Evolutionary conservation across 176 grass and related monocot genomes (phyloP).

Genomic region (Themeda triandra): DNA sequence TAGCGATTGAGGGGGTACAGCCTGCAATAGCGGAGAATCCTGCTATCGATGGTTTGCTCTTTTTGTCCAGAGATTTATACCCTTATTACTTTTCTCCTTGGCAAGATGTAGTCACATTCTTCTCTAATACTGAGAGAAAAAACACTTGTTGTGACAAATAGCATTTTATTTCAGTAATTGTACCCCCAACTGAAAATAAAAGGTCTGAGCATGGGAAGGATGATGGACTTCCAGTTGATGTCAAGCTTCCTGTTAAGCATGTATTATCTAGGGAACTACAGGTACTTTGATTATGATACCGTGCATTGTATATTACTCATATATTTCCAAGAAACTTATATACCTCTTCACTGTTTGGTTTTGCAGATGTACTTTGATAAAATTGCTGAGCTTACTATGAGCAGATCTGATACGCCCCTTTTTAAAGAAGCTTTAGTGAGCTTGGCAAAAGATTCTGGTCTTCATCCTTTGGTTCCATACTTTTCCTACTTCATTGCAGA

Average conservation of each 20-base stretch:
- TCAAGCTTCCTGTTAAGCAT: constrained; percentile 98
- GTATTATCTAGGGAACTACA: constrained; percentile 90
- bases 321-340: constrained; percentile 7
- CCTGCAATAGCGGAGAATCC: constrained; percentile 95
- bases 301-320: neutral
- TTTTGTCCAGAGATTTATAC: neutral
- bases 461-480: constrained; percentile 93
- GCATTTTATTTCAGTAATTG: constrained; percentile 55
- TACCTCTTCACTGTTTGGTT: constrained; percentile 33
- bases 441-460: constrained; percentile 84
- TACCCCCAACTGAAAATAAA: constrained; percentile 65
- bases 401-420: constrained; percentile 53
- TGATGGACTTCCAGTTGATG: constrained; percentile 68
- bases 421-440: constrained; percentile 95
- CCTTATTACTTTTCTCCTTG: neutral
- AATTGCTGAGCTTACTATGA: constrained; percentile 85
- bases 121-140: neutral
- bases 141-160: constrained; percentile 12
- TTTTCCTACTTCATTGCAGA: constrained; percentile 93
- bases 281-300: constrained; percentile 31
- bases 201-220: constrained; percentile 70
- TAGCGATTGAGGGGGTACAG: constrained; percentile 91
- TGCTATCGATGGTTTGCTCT: constrained; percentile 64
- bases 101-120: neutral
- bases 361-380: constrained; percentile 96